Evolutionary conservation across 2,329 filamentous ascomycete genomes (phyloP), one percentile per base, ranked within the genome.

Genomic region (Ceratocystis alfenasii): DNA sequence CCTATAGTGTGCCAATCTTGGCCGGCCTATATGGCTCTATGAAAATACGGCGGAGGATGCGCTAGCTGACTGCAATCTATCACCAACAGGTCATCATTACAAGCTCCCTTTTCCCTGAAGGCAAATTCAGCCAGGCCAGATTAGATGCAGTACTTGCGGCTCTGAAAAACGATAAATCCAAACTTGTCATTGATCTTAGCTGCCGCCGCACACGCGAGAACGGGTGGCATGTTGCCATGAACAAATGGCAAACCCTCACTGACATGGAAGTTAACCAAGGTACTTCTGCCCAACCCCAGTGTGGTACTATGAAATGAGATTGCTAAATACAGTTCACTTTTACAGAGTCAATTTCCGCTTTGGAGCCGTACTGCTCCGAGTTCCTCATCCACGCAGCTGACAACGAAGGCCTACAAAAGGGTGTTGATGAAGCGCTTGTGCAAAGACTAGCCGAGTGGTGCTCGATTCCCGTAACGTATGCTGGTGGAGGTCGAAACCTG

Each of bases 221-320:
- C 66, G 87, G 79, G 48, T 99, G 94, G 94, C 91, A 89, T 72
- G 94, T 99, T n/a, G 93, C 94, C 65, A 99, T 95, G 87, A 90
- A 99, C 76, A 95, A 95, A 75, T 99, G 94, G 94, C 94, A 97
- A 80, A 96, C 90, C 1, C 87, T 97, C 66, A 97, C 94, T 1
- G 90, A 96, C 72, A 95, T 96, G 86, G 90, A 96, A 74, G 85
- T 99, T 69, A 93, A 87, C 69, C 80, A 89, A 80, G 89, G 93
- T 92, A 77, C 69, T 75, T 70, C 22, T 33, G 10, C n/a, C 36
- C 22, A 28, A 25, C 22, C 5, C 17, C 3, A 10, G 12, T 50
- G 8, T 5, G 25, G 25, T 8, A 20, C n/a, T 25, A 20, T 20
- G n/a, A 36, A 4, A 59, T 33, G 4, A 5, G 8, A 25, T 22